Evolutionary conservation across 495 filamentous ascomycete species (phyloP).

Genomic region (Aspergillus nidulans): DNA sequence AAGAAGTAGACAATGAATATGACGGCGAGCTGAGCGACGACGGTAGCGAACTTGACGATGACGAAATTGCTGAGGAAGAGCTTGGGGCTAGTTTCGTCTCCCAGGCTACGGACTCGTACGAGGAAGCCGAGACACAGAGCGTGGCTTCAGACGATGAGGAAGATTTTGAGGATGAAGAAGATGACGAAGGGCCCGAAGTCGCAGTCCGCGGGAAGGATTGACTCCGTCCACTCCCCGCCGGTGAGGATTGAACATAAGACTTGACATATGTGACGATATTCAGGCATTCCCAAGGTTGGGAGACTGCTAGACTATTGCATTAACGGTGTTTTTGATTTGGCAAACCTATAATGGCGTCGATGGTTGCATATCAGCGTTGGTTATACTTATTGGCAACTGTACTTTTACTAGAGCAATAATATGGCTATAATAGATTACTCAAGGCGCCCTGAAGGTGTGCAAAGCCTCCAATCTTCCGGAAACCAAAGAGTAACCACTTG

Average conservation of each 20-base stretch:
- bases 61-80: conserved; percentile 38
- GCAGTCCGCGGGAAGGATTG: background rate
- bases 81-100: conserved; percentile 60
- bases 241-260: background rate
- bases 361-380: conserved; percentile 8
- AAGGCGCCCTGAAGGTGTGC: too few species aligned
- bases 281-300: background rate
- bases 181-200: conserved; percentile 6
- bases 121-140: conserved; percentile 42
- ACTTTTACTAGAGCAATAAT: background rate
- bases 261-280: conserved; percentile 7
- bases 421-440: background rate
- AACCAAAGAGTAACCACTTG: too few species aligned
- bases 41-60: conserved; percentile 40
- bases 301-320: conserved; percentile 6
- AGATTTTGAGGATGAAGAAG: conserved; percentile 10
- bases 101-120: conserved; percentile 43
- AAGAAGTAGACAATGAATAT: conserved; percentile 29
- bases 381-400: background rate
- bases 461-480: too few species aligned
- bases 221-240: background rate
- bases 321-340: conserved; percentile 6
- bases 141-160: conserved; percentile 28
- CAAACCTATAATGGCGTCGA: conserved; percentile 2
- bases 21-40: conserved; percentile 42